Base-by-base conservation (phyloP, 1,139 yeast genomes). In the Blastobotrys ciferrii region DNA sequence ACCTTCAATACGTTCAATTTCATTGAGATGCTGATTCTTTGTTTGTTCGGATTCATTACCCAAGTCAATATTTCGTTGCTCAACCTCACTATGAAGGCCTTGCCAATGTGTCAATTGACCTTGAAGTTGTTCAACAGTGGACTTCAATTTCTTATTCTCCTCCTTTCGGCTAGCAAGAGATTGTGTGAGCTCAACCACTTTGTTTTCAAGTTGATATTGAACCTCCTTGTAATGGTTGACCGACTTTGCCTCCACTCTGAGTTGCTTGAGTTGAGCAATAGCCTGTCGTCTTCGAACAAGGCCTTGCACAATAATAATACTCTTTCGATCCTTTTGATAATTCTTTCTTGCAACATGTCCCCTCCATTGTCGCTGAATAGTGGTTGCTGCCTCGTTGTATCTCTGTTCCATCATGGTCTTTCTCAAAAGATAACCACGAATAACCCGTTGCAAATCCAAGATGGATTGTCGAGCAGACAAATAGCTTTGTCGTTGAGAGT, bases 121-220 rank as follows among this genome's bases (percentile, higher is more conserved):
- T 47, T 62, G 76, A 63, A 76, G 74, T 60, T 67, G 68, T 18
- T 79, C 76, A 49, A 91, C 78, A 60, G 86, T 87, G 12, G 71
- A 70, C 56, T 80, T 75, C 62, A 91, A 74, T 53, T 76, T 77
- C 71, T 84, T 85, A 68, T 89, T 91, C 60, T 88, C 96, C 60
- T 80, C 85, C 37, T 84, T 81, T 68, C 86, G 85, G 23, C 82
- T 69, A 1, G 95, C 81, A 57, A 91, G 75, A 7, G 84, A 80
- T 66, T 91, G 96, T 1, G 96, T 89, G 57, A 94, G 79, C 67
- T 91, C 96, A 56, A 92, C 89, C 19, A 94, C 98, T 75, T 92
- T 92, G 69, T 91, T 92, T 68, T 94, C 98, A 62, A 92, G 78
- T 65, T 86, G 82, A 70, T 88, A 92, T 61, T 95, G 88, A 36